These are phyloP conservation scores for Labyrinthula sp. DNA, from an alignment of 352 stramenopile genomes.

Conservation along the genomic window DNA sequence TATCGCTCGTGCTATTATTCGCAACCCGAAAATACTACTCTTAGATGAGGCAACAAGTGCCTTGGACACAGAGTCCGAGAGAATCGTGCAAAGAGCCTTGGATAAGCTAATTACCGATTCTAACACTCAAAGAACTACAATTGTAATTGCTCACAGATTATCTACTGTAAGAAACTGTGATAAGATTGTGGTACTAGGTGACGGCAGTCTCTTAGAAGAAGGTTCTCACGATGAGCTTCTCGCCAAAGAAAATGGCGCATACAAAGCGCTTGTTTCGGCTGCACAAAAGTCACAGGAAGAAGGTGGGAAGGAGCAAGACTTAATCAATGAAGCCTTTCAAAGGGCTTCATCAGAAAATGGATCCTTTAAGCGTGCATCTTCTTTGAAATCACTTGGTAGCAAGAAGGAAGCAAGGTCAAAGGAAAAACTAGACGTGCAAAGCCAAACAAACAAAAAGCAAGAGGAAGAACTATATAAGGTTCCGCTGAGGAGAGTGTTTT, in stretches of 20 bases:
- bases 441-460: neutral
- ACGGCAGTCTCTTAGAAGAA: conserved; percentile 64
- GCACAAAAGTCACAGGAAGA: conserved; percentile 14
- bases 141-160: conserved; percentile 76
- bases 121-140: conserved; percentile 17
- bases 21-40: conserved; percentile 56
- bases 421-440: neutral
- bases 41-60: conserved; percentile 62
- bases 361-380: too few species aligned
- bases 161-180: conserved; percentile 74
- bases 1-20: conserved; percentile 68
- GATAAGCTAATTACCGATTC: conserved; percentile 32
- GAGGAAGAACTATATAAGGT: conserved; percentile 1
- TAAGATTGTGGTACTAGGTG: conserved; percentile 74
- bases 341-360: too few species aligned
- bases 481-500: conserved; percentile 8
- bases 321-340: neutral
- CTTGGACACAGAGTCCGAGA: conserved; percentile 48
- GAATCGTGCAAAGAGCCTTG: conserved; percentile 48
- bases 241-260: conserved; percentile 19
- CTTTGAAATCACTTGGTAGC: neutral
- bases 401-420: neutral
- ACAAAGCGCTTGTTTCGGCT: conserved; percentile 22
- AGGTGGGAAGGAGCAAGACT: neutral
- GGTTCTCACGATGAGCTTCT: conserved; percentile 73